Base-by-base conservation (phyloP, 2,329 filamentous ascomycete species). In the Podosphaera xanthii region DNA sequence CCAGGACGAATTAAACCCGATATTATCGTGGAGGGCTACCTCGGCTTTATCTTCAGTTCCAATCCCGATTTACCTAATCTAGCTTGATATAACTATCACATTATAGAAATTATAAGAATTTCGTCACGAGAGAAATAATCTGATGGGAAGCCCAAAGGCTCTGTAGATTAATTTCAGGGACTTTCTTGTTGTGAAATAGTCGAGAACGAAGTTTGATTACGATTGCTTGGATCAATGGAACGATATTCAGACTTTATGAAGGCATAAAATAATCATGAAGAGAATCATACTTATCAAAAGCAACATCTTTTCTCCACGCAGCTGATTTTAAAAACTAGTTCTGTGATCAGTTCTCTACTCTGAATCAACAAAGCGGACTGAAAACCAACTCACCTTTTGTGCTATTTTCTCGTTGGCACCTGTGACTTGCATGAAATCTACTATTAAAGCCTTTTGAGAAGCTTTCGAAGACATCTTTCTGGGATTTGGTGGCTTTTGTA, bases 371-470 rank as follows among this genome's bases (percentile, higher is more conserved):
- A 6, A 7, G n/a, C n/a, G 10, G 10, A 44, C 10, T 4, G 36
- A 40, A 10, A 40, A 10, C 36, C 10, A 42, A 66, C 65, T 67
- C 48, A 70, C 69, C 60, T 60, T 65, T 49, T 56, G 46, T 9
- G 66, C 69, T 35, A 59, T 61, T 57, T 67, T 67, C 58, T 70
- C 68, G 33, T 59, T 62, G 6, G 65, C 64, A 8, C 69, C 68
- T 50, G 69, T 69, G 22, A 70, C 60, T 40, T 61, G 46, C 61
- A 69, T 67, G 57, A 70, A 69, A 60, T 69, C 65, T 38, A 44
- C 50, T 6, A 66, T 59, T 35, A 65, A 34, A 30, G 59, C 44
- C 49, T 64, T 66, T 58, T 69, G 67, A 1, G 59, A 48, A 3
- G 60, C 58, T 48, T 64, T 65, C n/a, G 66, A 64, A 58, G 69